Conservation (phyloP, 305 asterid species). For the Fraxinus nigra region DNA sequence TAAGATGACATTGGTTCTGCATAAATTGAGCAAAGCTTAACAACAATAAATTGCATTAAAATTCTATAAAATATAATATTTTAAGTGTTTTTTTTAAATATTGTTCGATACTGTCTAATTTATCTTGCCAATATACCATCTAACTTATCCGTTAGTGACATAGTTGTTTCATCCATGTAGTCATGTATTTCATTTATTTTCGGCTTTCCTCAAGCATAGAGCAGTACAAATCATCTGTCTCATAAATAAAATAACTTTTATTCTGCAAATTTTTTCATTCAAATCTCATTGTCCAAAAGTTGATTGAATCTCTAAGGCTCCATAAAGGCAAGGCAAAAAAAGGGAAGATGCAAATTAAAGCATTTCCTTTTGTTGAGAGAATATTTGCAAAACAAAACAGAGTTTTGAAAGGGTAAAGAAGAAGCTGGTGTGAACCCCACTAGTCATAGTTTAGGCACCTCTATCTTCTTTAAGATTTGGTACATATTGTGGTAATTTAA, state of each 20-base stretch:
- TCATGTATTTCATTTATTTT: neutral
- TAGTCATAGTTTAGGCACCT: neutral
- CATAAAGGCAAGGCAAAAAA: conserved; percentile 22
- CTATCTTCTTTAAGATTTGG: neutral
- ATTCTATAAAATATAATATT: no score
- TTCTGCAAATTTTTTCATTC: conserved; percentile 8
- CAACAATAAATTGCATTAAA: neutral
- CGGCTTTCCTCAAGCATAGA: neutral
- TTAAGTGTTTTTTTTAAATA: no score
- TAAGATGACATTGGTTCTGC: neutral
- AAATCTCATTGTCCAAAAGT: conserved; percentile 14
- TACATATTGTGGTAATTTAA: neutral
- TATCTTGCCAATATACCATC: no score
- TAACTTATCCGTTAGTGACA: neutral
- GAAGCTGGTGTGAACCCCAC: neutral
- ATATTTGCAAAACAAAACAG: conserved; percentile 25
- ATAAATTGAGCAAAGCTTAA: neutral
- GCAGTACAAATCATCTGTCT: neutral
- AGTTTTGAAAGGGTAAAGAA: neutral
- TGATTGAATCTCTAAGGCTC: conserved; percentile 34
- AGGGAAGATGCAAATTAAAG: conserved; percentile 26
- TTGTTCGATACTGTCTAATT: no score
- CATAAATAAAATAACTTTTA: neutral
- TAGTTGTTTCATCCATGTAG: neutral
- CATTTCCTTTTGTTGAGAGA: conserved; percentile 23